These are phyloP conservation scores for Nymphaea colorata DNA, from an alignment of 164 flowering plant species.

Conservation along the genomic window DNA sequence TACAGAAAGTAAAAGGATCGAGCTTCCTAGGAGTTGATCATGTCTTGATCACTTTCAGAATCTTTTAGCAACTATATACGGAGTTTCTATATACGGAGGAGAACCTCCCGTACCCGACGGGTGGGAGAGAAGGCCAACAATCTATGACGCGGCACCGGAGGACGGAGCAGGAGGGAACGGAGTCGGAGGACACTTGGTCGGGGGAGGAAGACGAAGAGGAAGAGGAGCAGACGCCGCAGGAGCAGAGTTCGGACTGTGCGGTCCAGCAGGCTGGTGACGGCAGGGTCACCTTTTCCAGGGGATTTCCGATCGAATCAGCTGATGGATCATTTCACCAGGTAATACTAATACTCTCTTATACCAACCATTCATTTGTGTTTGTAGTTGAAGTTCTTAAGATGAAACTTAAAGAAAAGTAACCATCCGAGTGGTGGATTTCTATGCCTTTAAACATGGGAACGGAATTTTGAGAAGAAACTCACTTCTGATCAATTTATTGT, in stretches of 20 bases:
- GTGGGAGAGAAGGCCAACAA: not conserved
- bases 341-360: not conserved
- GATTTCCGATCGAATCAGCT: not conserved
- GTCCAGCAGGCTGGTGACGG: not conserved
- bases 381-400: too few species aligned
- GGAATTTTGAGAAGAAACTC: not conserved
- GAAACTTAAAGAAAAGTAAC: too few species aligned
- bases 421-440: not conserved
- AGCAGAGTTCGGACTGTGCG: not conserved
- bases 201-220: not conserved
- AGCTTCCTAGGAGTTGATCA: too few species aligned
- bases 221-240: too few species aligned
- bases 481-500: not conserved
- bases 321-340: not conserved
- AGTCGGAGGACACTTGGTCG: not conserved
- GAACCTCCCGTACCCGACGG: not conserved
- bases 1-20: too few species aligned
- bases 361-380: too few species aligned
- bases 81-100: too few species aligned
- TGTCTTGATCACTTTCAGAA: too few species aligned
- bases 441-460: not conserved
- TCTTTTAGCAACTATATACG: too few species aligned
- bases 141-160: not conserved
- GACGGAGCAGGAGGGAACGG: not conserved
- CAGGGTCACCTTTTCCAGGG: not conserved